Evolutionary conservation across 1,139 yeast species (phyloP), one percentile per base, ranked within the genome.

Genomic region (Blastobotrys persicus): DNA sequence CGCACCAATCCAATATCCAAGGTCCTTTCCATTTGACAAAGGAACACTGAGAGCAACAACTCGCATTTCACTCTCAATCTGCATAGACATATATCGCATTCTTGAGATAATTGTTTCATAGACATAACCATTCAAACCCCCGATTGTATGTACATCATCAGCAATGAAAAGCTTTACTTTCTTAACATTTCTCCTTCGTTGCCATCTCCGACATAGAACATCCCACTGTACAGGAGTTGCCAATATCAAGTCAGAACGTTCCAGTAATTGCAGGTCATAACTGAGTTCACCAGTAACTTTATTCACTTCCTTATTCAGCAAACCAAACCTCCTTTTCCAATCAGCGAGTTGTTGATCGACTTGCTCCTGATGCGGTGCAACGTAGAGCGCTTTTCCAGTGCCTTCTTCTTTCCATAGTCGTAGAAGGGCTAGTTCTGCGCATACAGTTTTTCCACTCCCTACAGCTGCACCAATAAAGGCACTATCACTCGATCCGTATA

Each of bases 1-100:
- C 31, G 86, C 83, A 1, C 94, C 95, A 32, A 92, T 67, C 96
- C 98, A 94, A 52, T 84, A 88, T 1, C 88, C 94, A 55, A 91
- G 66, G 56, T 88, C 96, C 49, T 80, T 75, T 2, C 85, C 88
- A 62, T 85, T 85, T 0, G 94, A 80, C 33, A 91, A 65, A 0
- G 96, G 80, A 1, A 80, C 74, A 1, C 88, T 75, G 13, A 92
- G 67, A 0, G 80, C 91, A 18, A 92, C 77, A 28, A 88, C 68
- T 54, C 98, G 72, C 1, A 81, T 32, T 4, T 42, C 46, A 26
- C 46, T 48, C 4, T 46, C 50, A 58, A 4, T 65, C 56, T 87
- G 94, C 1, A 80, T 74, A 0, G 81, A 71, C 65, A 89, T 78
- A 55, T 86, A 80, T 52, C 85, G 72, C 77, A 88, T 75, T 56